Conservation (phyloP, 306 rosid species). For the Lathyrus aphaca region DNA sequence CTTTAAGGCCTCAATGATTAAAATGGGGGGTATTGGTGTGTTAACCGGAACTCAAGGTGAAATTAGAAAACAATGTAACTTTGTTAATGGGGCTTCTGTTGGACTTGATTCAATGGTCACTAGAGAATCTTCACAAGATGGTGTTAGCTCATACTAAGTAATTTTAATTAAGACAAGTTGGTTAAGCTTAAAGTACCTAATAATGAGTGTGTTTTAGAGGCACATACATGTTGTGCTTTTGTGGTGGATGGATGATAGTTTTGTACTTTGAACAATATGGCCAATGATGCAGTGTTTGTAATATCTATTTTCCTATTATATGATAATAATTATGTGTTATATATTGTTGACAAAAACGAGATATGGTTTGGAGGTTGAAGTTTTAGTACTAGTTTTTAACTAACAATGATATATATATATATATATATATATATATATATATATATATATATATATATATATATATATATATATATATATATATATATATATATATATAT, state of each 20-base stretch:
- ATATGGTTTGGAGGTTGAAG: background rate
- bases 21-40: conserved; percentile 48
- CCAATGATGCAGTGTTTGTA: conserved; percentile 8
- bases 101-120: background rate
- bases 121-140: conserved; percentile 7
- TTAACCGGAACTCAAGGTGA: conserved; percentile 45
- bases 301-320: background rate
- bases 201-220: conserved; percentile 19
- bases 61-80: conserved; percentile 44
- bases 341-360: background rate
- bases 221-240: conserved; percentile 15
- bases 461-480: background rate
- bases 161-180: background rate
- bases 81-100: conserved; percentile 37
- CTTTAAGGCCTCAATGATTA: conserved; percentile 48
- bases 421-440: background rate
- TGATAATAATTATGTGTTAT: conserved; percentile 10
- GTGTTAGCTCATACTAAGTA: conserved; percentile 38
- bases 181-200: background rate
- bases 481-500: background rate
- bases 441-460: background rate
- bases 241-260: background rate
- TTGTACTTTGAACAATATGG: conserved; percentile 6
- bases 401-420: background rate
- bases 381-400: background rate